A percentile compares a stretch with the other conserved stretches of the same genome.
Conservation (phyloP, 225 moss, liverwort and hornwort species). For the Climacium dendroides region DNA sequence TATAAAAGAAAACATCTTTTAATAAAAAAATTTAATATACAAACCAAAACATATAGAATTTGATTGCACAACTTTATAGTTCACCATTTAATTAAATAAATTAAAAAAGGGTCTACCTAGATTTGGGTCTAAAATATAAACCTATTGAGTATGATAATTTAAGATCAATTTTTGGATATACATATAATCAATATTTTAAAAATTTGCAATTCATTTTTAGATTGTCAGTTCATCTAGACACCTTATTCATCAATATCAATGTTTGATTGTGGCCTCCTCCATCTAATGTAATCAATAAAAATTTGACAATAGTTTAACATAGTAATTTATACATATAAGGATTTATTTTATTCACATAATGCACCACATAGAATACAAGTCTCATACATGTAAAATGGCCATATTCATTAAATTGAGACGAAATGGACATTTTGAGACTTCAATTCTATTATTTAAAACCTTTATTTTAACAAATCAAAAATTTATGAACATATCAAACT, state of each 20-base stretch:
- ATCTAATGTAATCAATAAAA: fast-evolving
- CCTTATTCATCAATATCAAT: fast-evolving
- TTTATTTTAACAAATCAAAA: too few species aligned
- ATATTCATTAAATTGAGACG: too few species aligned
- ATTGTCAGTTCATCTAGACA: not conserved
- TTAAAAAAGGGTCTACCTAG: fast-evolving
- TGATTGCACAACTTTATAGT: fast-evolving
- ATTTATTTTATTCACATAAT: not conserved
- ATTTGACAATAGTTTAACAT: not conserved
- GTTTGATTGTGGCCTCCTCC: not conserved
- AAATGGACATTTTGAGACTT: too few species aligned
- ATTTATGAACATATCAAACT: too few species aligned
- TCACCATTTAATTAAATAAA: not conserved
- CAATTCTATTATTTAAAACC: too few species aligned
- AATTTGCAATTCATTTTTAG: not conserved
- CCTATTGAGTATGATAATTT: not conserved
- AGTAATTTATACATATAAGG: not conserved
- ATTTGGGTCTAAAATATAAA: not conserved
- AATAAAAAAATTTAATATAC: not conserved
- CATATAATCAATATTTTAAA: not conserved
- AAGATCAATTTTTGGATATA: not conserved
- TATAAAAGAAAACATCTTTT: not conserved
- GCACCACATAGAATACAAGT: not conserved
- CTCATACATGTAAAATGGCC: too few species aligned
- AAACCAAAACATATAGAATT: not conserved